Base-by-base conservation (phyloP, 495 filamentous ascomycete genomes). In the Penicillium waksmanii region DNA sequence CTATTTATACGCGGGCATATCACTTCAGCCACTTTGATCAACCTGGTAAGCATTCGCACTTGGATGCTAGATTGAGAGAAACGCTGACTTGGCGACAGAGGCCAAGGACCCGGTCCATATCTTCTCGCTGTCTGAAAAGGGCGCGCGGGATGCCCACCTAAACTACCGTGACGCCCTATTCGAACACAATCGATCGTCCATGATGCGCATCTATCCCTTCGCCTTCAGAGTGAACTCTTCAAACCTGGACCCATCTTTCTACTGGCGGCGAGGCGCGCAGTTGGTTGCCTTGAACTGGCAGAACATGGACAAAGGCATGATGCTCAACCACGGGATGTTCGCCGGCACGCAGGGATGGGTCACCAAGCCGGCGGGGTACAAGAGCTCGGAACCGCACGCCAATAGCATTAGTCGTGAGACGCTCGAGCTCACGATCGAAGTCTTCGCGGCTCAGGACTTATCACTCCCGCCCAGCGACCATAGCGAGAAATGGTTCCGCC, bases 261-360 rank as follows among this genome's bases (percentile, higher is more conserved):
- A 92, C 78, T 97, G 94, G 94, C 80, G 90, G 3, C 87, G 90
- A 58, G 94, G 94, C 10, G 89, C 95, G 4, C 94, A 98, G 75
- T 87, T 97, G 46, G 92, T 96, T 0, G 94, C 94, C 2, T 79
- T 97, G 42, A 98, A 97, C 73, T 98, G 94, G 93, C 94, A 98
- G 65, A 88, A 87, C 55, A 85, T 86, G 66, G 94, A 97, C 66
- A 87, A 88, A 56, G 93, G 91, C 12, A 96, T 92, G 89, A 97
- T 97, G 94, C 83, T 97, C 1, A 97, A 97, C 66, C 86, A 92
- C 65, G 94, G 85, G 56, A 94, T 97, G 92, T 98, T 98, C 69
- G 81, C 82, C 4, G 88, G 87, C 11, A 88, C 88, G 2, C 80
- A 78, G 5, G 94, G 94, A 17, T 98, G 91, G 80, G 86, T 95